Evolutionary conservation across 139 green algal species (phyloP).

Genomic region (Trebouxia sp.): DNA sequence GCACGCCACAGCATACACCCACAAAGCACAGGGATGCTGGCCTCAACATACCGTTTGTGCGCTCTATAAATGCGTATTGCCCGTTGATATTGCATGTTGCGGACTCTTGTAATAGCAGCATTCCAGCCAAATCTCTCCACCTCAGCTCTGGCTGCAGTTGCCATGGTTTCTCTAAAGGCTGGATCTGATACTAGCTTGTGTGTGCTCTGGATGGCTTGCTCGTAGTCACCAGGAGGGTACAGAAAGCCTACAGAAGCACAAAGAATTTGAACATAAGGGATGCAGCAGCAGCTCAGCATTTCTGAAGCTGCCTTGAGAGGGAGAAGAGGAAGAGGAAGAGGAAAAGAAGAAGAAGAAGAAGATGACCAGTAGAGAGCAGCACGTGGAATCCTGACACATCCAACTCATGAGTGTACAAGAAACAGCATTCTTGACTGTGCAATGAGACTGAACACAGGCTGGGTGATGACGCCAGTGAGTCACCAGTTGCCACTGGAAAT

Average conservation of each 20-base stretch:
- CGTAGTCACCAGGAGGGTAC: slow-evolving; percentile 61
- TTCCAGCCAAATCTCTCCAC: slow-evolving; percentile 58
- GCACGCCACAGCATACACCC: background rate
- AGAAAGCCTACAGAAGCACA: slow-evolving; percentile 54
- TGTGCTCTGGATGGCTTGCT: slow-evolving; percentile 37
- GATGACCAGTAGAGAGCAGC: no score
- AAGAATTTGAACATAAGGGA: no score
- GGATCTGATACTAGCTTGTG: slow-evolving; percentile 36
- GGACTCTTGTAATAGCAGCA: slow-evolving; percentile 56
- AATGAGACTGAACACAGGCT: no score
- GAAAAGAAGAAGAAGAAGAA: background rate
- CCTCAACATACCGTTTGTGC: slow-evolving; percentile 33
- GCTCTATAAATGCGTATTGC: slow-evolving; percentile 53
- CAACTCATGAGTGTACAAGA: no score
- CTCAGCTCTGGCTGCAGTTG: slow-evolving; percentile 25
- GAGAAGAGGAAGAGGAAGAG: background rate
- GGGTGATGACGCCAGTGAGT: no score
- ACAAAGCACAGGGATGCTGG: background rate
- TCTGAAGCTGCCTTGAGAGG: no score
- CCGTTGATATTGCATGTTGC: slow-evolving; percentile 66
- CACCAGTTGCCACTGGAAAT: no score
- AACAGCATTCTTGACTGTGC: background rate
- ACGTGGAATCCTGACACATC: background rate
- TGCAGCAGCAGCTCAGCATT: no score
- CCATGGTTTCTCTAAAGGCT: slow-evolving; percentile 37